Evolutionary conservation across 345 rosid genomes (phyloP), one percentile per base, ranked within the genome.

Genomic region (Mercurialis annua): DNA sequence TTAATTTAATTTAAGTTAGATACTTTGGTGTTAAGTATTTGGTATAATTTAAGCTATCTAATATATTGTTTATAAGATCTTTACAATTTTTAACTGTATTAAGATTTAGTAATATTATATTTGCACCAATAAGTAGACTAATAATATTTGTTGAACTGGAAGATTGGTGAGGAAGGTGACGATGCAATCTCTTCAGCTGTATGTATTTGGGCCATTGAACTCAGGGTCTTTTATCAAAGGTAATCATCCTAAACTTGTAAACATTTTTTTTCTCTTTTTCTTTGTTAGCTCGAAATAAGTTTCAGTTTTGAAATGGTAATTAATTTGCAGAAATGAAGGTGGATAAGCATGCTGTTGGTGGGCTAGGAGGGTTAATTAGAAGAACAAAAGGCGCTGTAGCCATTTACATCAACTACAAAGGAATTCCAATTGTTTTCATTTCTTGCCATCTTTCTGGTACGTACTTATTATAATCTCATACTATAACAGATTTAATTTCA

Each of bases 381-480:
- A 76, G 84, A 71, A 80, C 73, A 55, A 82, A 84, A 66, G 89
- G 86, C 2, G 82, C 89, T 0, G 89, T 80, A 1, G 86, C 84
- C 2, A 76, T 84, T 26, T 67, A 65, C 42, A 76, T 84, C 54
- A 72, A 65, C 40, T 84, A 73, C 71, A 75, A 76, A 72, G 86
- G 88, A 40, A 74, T 82, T 55, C 49, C 23, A 54, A 80, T 82
- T 80, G 77, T 78, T 38, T 84, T 76, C 70, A 76, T 77, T 63
- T 77, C 86, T 40, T 80, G 82, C 57, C 88, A 84, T 69, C 85
- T 84, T 72, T 75, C 88, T 1, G 84, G 87, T 83, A 67, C 18
- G n/a, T n/a, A 46, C 14, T 40, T 14, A 40, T 40, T 40, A 36
- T 36, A 40, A 10, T 40, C 11, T 40, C 40, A 34, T 34, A 9